Evolutionary conservation across 1,284 basidiomycete species (phyloP).

Genomic region (Trametes sp.): DNA sequence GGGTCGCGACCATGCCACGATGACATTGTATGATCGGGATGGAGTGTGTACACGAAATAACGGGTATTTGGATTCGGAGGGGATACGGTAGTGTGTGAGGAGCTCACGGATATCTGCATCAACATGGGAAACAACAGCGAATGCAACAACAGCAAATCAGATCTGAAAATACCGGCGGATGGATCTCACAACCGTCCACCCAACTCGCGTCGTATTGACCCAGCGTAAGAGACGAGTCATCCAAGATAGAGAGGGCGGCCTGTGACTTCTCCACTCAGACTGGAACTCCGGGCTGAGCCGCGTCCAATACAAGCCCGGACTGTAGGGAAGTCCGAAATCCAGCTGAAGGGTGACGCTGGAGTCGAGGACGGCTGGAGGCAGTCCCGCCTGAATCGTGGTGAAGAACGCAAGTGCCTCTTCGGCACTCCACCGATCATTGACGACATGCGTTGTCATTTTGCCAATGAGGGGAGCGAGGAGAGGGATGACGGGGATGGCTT

Average conservation of each 20-base stretch:
- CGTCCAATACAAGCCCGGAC: constrained; percentile 14
- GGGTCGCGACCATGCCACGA: no score
- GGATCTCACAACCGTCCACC: no score
- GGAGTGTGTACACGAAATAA: no score
- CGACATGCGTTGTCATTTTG: constrained; percentile 21
- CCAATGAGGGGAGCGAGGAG: constrained; percentile 15
- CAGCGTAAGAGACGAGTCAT: background rate
- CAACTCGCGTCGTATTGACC: no score
- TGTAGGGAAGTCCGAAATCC: background rate
- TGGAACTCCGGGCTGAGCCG: background rate
- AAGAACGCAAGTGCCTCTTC: constrained; percentile 7
- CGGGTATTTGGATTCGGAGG: no score
- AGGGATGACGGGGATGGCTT: background rate
- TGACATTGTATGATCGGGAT: no score
- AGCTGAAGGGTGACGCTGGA: background rate
- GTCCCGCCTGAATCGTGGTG: background rate
- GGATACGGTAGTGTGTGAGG: no score
- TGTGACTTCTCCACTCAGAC: background rate
- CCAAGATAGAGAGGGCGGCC: background rate
- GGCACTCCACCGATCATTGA: constrained; percentile 8
- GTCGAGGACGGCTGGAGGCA: background rate
- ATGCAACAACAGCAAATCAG: no score
- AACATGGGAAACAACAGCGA: no score
- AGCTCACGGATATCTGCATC: no score
- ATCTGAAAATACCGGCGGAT: no score